phyloP scores from a whole-genome alignment of 2,329 filamentous ascomycete genomes.

The Stylonectria norvegica region DNA sequence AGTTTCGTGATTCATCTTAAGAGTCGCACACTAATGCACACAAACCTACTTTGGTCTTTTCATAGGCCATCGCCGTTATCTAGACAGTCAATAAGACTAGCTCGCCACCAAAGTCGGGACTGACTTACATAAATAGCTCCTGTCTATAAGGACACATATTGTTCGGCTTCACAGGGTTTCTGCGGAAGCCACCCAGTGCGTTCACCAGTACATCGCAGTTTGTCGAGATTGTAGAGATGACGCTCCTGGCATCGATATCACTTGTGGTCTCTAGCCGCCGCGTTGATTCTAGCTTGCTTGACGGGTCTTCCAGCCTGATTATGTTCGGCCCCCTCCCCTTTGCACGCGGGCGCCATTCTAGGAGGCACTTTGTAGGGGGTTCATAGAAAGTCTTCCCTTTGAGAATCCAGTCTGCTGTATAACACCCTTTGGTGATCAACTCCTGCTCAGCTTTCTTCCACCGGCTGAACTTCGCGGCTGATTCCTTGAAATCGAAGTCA shows the following conservation, averaged over 20 bases:
- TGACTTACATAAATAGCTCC: too few relatives aligned
- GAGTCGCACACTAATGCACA: too few relatives aligned
- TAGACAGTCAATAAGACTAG: too few relatives aligned
- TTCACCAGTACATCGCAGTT: not conserved
- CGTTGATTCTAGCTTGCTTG: too few relatives aligned
- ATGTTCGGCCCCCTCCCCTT: not conserved
- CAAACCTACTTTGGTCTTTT: too few relatives aligned
- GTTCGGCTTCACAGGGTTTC: not conserved
- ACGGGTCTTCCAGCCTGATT: too few relatives aligned
- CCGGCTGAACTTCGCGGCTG: slow-evolving; percentile 61
- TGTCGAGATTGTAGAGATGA: not conserved
- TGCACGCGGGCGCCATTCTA: slow-evolving; percentile 28
- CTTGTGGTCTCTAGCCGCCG: too few relatives aligned
- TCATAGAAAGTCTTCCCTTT: slow-evolving; percentile 33
- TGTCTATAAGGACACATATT: not conserved
- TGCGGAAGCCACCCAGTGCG: not conserved
- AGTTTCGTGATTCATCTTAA: too few relatives aligned
- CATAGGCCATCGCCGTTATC: too few relatives aligned
- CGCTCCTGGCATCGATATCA: not conserved
- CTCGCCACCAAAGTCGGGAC: too few relatives aligned
- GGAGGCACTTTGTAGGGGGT: slow-evolving; percentile 35
- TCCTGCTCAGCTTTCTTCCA: slow-evolving; percentile 64
- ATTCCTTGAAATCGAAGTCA: slow-evolving; percentile 75
- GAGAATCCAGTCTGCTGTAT: slow-evolving; percentile 45
- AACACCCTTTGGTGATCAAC: slow-evolving; percentile 67